Evolutionary conservation across 345 rosid genomes (phyloP).

Genomic region (Physaria fendleri): DNA sequence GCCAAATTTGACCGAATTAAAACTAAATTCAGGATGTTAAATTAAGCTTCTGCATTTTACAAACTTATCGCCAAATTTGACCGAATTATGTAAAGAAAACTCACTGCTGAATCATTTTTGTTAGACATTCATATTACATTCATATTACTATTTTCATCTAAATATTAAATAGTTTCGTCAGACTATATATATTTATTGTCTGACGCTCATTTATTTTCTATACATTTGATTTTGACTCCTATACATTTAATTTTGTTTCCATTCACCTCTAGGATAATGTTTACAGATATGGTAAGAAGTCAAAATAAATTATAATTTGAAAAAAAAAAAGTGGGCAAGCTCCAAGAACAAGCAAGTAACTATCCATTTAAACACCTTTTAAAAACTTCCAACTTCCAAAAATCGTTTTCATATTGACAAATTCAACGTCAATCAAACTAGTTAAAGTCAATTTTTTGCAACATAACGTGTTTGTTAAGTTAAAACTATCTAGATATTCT

Average conservation of each 20-base stretch:
- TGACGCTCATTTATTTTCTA: neutral
- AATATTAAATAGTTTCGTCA: too few species aligned
- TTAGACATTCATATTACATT: neutral
- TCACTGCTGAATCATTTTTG: neutral
- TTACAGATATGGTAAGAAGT: too few species aligned
- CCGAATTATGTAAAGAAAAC: neutral
- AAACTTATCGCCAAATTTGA: neutral
- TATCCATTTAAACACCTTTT: constrained; percentile 16
- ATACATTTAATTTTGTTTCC: neutral
- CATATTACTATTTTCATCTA: too few species aligned
- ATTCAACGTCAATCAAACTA: constrained; percentile 19
- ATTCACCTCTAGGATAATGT: too few species aligned
- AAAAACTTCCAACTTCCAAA: too few species aligned
- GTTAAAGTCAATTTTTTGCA: neutral
- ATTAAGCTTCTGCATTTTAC: neutral
- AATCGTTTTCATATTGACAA: constrained; percentile 24
- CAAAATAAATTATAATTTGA: too few species aligned
- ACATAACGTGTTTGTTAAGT: neutral
- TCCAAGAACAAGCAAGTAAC: constrained; percentile 18
- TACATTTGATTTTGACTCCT: neutral
- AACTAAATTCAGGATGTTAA: neutral
- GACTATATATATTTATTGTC: too few species aligned
- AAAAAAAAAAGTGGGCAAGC: neutral
- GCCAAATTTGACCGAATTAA: neutral
- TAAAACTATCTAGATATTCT: neutral